Percentiles rank a stretch among this genome's conserved stretches.
These are phyloP conservation scores for Pythium graminicola DNA, from an alignment of 352 stramenopile genomes.

Conservation along the genomic window DNA sequence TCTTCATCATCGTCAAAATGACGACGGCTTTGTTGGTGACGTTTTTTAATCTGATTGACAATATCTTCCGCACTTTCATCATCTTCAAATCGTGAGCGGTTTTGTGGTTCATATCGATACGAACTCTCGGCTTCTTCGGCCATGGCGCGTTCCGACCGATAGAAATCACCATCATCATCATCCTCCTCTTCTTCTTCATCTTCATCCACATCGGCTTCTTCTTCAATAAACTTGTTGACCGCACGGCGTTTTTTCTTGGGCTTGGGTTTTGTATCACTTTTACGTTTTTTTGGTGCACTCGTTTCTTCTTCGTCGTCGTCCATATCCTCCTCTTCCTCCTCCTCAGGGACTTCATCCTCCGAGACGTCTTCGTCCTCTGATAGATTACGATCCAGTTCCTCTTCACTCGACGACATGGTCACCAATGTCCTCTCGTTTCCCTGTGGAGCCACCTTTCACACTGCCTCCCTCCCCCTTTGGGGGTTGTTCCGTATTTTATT, in stretches of 20 bases:
- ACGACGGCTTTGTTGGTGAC: constrained; percentile 78
- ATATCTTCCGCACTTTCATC: constrained; percentile 80
- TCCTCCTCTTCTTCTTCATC: constrained; percentile 85
- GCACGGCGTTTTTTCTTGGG: constrained; percentile 80
- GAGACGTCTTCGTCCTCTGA: constrained; percentile 73
- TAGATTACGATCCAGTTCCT: constrained; percentile 77
- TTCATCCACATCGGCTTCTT: constrained; percentile 83
- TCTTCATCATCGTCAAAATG: constrained; percentile 84
- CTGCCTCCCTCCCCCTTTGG: not conserved
- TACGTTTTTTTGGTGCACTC: constrained; percentile 64
- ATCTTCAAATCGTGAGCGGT: constrained; percentile 66
- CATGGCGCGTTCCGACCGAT: constrained; percentile 65
- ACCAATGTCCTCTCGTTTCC: constrained; percentile 3
- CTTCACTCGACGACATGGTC: constrained; percentile 82
- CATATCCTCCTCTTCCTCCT: constrained; percentile 39
- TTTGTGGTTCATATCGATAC: constrained; percentile 75
- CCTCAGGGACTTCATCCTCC: constrained; percentile 67
- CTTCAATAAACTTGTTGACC: constrained; percentile 88
- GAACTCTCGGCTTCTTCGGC: constrained; percentile 66
- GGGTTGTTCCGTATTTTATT: constrained; percentile 16
- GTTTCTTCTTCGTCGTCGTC: constrained; percentile 49
- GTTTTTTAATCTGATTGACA: constrained; percentile 85
- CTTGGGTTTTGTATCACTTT: constrained; percentile 45
- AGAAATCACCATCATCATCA: constrained; percentile 71
- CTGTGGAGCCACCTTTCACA: constrained; percentile 19